phyloP scores from a whole-genome alignment of 257 asterid genomes.

The Solanum infundibuliforme region DNA sequence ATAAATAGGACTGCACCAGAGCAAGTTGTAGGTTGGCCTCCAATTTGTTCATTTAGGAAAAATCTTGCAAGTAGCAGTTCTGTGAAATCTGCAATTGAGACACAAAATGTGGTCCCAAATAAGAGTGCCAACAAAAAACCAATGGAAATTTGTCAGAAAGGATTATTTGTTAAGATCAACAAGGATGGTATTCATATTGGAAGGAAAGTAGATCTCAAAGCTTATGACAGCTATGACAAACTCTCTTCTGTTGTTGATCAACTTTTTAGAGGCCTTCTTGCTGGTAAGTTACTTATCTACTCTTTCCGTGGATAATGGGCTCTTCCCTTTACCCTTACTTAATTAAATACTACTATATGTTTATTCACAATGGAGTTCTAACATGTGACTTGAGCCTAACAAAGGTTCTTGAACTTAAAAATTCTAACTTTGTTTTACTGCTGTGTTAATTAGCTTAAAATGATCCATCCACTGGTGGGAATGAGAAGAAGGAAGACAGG shows the following conservation, averaged over 20 bases:
- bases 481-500: too few relatives aligned
- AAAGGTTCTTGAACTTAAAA: too few relatives aligned
- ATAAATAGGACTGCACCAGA: slow-evolving; percentile 49
- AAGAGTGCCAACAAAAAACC: slow-evolving; percentile 25
- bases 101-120: slow-evolving; percentile 18
- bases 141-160: slow-evolving; percentile 24
- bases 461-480: too few relatives aligned
- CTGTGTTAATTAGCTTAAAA: too few relatives aligned
- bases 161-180: slow-evolving; percentile 79
- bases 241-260: slow-evolving; percentile 68
- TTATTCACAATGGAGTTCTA: too few relatives aligned
- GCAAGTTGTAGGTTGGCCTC: slow-evolving; percentile 93
- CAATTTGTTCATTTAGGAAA: slow-evolving; percentile 66
- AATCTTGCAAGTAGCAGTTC: slow-evolving; percentile 46
- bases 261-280: slow-evolving; percentile 65
- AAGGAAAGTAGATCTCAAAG: slow-evolving; percentile 76
- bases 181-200: slow-evolving; percentile 97
- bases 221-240: slow-evolving; percentile 59
- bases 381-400: too few relatives aligned
- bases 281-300: too few relatives aligned
- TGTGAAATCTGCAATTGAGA: slow-evolving; percentile 28
- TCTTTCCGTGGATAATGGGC: too few relatives aligned
- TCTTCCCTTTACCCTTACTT: too few relatives aligned
- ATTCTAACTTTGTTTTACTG: too few relatives aligned
- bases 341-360: too few relatives aligned